Evolutionary conservation across 2,329 filamentous ascomycete genomes (phyloP), one percentile per base, ranked within the genome.

Genomic region (Trichophyton benhamiae): DNA sequence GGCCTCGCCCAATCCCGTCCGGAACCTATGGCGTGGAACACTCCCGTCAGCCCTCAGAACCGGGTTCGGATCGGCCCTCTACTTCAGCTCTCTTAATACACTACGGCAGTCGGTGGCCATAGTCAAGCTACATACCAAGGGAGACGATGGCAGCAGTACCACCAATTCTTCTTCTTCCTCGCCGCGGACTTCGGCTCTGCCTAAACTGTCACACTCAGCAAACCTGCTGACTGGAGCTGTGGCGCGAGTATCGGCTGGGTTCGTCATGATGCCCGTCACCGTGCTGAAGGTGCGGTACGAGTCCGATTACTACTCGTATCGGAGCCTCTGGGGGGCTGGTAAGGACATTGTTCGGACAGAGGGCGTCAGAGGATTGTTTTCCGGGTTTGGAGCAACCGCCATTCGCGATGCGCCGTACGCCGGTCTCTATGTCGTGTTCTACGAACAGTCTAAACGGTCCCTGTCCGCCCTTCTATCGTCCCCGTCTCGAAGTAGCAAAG

Each of bases 271-370:
- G 89, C 94, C 94, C 1, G 83, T 97, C 63, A 99, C 94, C 1
- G 87, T 99, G 52, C 87, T 99, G 69, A 99, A 99, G 72, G 94
- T 97, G 49, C 88, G 94, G 52, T 97, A 95, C 71, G 94, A 99
- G 74, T 92, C 87, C 27, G 91, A 82, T 64, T 78, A 92, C 49
- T 99, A 96, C 77, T 78, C 83, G 2, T 97, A 97, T 76, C 81
- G 82, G 25, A 92, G 89, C 1, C 78, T 97, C 25, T 75, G 82
- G 46, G 80, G 84, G 42, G 94, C 94, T 0, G 84, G 82, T 1
- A 78, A 78, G 38, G 89, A 94, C 67, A 96, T 97, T 30, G 76
- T 87, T 59, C 79, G 80, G 6, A 83, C 78, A 0, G 86, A 92
- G 67, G 91, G 94, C 0, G 61, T 88, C 2, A 83, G 86, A 33